Percentiles rank a stretch among this genome's conserved stretches.
Conservation (phyloP, 441 rosid species). For the Gossypium trilobum region DNA sequence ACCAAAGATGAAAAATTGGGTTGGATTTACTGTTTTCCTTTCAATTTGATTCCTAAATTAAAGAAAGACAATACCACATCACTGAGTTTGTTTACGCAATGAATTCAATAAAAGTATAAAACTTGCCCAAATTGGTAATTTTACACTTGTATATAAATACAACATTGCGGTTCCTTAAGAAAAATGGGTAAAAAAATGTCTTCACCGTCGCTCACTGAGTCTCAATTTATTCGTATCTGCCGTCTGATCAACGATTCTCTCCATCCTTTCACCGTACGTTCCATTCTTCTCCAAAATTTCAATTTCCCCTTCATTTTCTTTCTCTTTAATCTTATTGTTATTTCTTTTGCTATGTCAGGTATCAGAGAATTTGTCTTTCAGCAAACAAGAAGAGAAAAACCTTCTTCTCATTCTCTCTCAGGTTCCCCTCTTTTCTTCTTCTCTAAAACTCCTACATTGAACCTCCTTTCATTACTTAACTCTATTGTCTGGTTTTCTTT, state of each 20-base stretch:
- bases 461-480: not conserved
- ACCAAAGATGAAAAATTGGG: not conserved
- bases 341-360: not conserved
- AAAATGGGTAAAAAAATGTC: constrained; percentile 20
- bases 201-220: constrained; percentile 22
- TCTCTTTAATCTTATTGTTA: not conserved
- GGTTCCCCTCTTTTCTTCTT: not conserved
- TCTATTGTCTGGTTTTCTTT: not conserved
- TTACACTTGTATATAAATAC: not conserved
- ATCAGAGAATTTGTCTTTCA: not conserved
- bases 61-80: not conserved
- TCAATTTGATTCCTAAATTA: not conserved
- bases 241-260: constrained; percentile 37
- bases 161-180: not conserved
- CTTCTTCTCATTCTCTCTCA: constrained; percentile 9
- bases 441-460: not conserved
- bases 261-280: constrained; percentile 28
- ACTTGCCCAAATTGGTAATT: not conserved
- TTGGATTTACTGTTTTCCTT: not conserved
- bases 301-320: not conserved
- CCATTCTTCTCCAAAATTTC: not conserved
- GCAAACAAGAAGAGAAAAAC: constrained; percentile 3
- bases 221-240: constrained; percentile 27
- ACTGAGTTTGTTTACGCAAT: no score
- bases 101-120: not conserved